A percentile compares a stretch with the other conserved stretches of the same genome.
phyloP scores from a whole-genome alignment of 768 basidiomycete genomes.

The Mycena galericulata region DNA sequence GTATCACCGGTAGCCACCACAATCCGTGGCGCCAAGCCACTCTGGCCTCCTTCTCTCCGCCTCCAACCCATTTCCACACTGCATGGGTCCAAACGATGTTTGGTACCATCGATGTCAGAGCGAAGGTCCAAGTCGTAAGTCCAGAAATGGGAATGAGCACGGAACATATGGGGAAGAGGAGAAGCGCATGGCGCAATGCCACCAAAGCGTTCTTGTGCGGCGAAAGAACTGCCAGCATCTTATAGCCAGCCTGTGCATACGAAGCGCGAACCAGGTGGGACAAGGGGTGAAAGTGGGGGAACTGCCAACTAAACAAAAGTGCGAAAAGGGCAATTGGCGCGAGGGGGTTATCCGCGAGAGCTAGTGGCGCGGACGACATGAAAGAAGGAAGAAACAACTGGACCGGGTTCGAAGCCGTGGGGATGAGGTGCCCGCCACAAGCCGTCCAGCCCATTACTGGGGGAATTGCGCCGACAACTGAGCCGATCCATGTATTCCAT shows the following conservation, averaged over 20 bases:
- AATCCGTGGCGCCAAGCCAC: slow-evolving; percentile 84
- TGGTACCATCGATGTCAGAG: slow-evolving; percentile 78
- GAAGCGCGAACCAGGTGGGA: slow-evolving; percentile 86
- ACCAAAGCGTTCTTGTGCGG: slow-evolving; percentile 88
- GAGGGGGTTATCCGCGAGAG: slow-evolving; percentile 81
- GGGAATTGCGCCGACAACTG: slow-evolving; percentile 91
- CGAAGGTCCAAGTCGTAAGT: slow-evolving; percentile 92
- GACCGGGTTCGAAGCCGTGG: slow-evolving; percentile 68
- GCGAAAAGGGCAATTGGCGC: slow-evolving; percentile 84
- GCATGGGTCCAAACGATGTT: slow-evolving; percentile 76
- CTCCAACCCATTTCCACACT: slow-evolving; percentile 74
- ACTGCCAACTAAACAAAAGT: slow-evolving; percentile 96
- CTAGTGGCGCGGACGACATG: slow-evolving; percentile 55
- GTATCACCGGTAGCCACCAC: slow-evolving; percentile 90
- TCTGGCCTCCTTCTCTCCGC: slow-evolving; percentile 83
- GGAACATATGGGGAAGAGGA: slow-evolving; percentile 83
- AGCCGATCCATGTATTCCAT: slow-evolving; percentile 94
- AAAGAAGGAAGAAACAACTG: slow-evolving; percentile 72
- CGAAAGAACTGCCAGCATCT: slow-evolving; percentile 87
- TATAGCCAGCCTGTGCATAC: slow-evolving; percentile 97
- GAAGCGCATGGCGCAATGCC: slow-evolving; percentile 81
- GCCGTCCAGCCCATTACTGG: slow-evolving; percentile 99
- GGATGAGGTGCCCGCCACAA: slow-evolving; percentile 83
- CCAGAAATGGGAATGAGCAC: slow-evolving; percentile 89
- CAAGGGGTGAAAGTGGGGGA: slow-evolving; percentile 97